A percentile compares a stretch with the other conserved stretches of the same genome.
phyloP scores from a whole-genome alignment of 2,329 filamentous ascomycete genomes.

The Fragosphaeria purpurea region DNA sequence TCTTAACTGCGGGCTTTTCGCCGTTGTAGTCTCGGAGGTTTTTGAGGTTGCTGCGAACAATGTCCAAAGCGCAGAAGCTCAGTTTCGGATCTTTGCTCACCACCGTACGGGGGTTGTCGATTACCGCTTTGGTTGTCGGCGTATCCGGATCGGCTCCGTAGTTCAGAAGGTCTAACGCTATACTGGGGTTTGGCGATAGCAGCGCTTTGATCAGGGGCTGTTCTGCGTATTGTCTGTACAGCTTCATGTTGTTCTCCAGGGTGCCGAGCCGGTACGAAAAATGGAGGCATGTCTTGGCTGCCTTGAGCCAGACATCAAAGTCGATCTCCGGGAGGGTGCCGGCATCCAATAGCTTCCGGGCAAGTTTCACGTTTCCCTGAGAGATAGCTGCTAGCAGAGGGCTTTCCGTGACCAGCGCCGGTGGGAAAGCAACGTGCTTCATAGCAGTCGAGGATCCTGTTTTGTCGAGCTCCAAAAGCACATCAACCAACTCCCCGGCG shows the following conservation, averaged over 20 bases:
- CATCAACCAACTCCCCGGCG: constrained; percentile 36
- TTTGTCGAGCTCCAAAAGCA: constrained; percentile 45
- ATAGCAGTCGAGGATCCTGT: constrained; percentile 53
- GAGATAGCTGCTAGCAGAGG: constrained; percentile 48
- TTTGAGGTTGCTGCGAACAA: constrained; percentile 43
- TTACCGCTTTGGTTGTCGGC: too few species aligned
- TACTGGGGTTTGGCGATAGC: constrained; percentile 33
- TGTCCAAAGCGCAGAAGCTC: constrained; percentile 40
- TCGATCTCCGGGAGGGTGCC: constrained; percentile 52
- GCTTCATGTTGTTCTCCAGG: constrained; percentile 37
- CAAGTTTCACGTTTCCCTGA: constrained; percentile 40
- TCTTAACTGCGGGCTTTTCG: constrained; percentile 16
- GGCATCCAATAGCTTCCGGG: constrained; percentile 49
- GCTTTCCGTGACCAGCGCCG: constrained; percentile 17
- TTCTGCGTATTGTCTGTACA: constrained; percentile 36
- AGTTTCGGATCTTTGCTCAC: too few species aligned
- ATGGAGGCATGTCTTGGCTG: constrained; percentile 33
- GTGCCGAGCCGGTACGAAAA: constrained; percentile 26
- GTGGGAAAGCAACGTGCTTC: constrained; percentile 48
- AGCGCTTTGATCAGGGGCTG: constrained; percentile 61
- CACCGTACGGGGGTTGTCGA: too few species aligned
- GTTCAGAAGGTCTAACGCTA: constrained; percentile 50
- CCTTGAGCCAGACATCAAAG: constrained; percentile 55
- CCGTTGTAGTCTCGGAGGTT: constrained; percentile 35
- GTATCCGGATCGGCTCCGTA: constrained; percentile 57